A percentile compares a stretch with the other conserved stretches of the same genome.
Evolutionary conservation across 495 filamentous ascomycete genomes (phyloP).

Genomic region (Diplogelasinospora grovesii): DNA sequence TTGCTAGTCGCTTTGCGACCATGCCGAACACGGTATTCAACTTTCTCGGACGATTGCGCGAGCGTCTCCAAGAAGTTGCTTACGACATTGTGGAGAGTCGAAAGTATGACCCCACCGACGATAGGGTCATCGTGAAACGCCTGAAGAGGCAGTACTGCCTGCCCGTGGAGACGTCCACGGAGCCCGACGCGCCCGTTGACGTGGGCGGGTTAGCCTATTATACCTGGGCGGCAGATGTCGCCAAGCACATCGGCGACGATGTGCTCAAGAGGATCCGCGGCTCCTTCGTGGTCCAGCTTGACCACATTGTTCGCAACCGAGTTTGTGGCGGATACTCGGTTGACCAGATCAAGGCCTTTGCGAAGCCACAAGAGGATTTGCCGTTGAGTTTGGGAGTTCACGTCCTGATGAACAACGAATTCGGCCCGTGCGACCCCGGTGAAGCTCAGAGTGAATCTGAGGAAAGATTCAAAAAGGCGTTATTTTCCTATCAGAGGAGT

Average conservation of each 20-base stretch:
- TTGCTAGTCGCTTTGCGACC: constrained; percentile 6
- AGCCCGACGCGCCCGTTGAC: background rate
- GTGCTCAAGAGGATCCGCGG: constrained; percentile 1
- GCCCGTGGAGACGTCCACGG: background rate
- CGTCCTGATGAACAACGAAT: constrained; percentile 4
- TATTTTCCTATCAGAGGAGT: background rate
- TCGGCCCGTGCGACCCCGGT: background rate
- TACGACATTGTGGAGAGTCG: constrained; percentile 17
- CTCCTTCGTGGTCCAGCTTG: background rate
- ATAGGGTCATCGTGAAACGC: constrained; percentile 19
- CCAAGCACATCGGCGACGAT: constrained; percentile 12
- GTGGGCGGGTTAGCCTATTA: constrained; percentile 6
- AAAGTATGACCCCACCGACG: constrained; percentile 1
- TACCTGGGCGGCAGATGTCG: constrained; percentile 10
- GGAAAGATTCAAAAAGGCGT: background rate
- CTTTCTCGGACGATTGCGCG: constrained; percentile 8
- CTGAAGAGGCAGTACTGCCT: constrained; percentile 16
- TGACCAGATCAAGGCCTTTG: constrained; percentile 10
- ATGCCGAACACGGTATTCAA: constrained; percentile 14
- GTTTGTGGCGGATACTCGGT: constrained; percentile 4
- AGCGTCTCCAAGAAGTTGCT: background rate
- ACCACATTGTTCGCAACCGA: background rate
- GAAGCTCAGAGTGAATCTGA: background rate
- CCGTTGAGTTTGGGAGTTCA: constrained; percentile 16
- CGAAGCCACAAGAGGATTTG: constrained; percentile 3